Base-by-base conservation (phyloP, 805 yeast genomes). In the Lipomyces lipofer region DNA sequence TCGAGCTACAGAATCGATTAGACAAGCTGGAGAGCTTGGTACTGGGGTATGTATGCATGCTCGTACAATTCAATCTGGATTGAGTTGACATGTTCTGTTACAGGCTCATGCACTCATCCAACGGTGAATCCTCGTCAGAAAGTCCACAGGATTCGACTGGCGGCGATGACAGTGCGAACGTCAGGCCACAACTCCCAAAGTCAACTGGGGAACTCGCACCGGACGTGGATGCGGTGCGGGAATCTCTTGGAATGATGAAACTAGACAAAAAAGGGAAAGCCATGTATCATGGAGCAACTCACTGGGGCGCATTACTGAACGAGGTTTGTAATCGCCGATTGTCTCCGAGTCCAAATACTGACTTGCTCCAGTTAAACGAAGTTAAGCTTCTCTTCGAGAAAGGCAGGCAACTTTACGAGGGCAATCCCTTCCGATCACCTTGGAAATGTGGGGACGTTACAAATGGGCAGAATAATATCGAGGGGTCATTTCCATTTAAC, bases 211-310 rank as follows among this genome's bases (percentile, higher is more conserved):
- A 48, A 6, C 25, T 59, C 4, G 47, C 44, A 21, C 51, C 55
- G 12, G 62, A 51, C 33, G 57, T 50, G 4, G 64, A 47, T 22
- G 60, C 60, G 13, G 58, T 68, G 19, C 56, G 66, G 7, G 67
- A 69, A 44, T 63, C 69, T 12, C 62, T 69, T 24, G 72, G 72
- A 3, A 62, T 69, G 68, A 62, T 69, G 57, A 69, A 69, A 51
- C 62, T 69, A n/a, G 70, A 69, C 28, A 54, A 54, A 12, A 54
- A 63, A 44, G 72, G 72, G 12, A 63, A 69, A 39, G 60, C 68
- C 8, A 53, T 68, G 21, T 69, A 69, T 52, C 71, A 69, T 42
- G 72, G 72, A 9, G 70, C 66, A 38, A 66, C 71, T 1, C 70
- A 69, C 46, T 69, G 72, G 72, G 69, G 66, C 3, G 64, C 65